Evolutionary conservation across 768 basidiomycete genomes (phyloP), one percentile per base, ranked within the genome.

Genomic region (Suillus bovinus): DNA sequence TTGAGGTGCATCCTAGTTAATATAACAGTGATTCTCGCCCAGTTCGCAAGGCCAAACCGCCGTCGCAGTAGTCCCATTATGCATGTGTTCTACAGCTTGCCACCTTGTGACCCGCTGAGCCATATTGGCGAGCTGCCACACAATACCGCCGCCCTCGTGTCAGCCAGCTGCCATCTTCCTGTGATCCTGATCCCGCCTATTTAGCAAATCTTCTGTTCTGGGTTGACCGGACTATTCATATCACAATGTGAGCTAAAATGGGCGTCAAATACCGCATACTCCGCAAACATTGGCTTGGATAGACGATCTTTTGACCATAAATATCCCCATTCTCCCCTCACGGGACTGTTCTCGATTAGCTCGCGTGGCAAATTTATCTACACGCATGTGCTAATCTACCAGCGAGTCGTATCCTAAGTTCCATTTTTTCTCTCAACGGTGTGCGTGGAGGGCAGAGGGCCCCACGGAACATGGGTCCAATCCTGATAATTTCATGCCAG

Each of bases 381-480:
- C 24, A 20, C 17, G 10, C 16, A 56, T 39, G 22, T 38, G 16
- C 16, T n/a, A n/a, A 24, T 27, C 24, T 20, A 39, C 17, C 36
- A 38, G 36, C 36, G 17, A 56, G 17, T 38, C 54, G 54, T 54
- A 24, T 36, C 53, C 4, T n/a, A 34, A 54, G 33, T 38, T 55
- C 54, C 54, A 22, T 55, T 55, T 49, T 55, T 55, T 55, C 54
- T 4, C 54, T 2, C 36, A 36, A 36, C 7, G 16, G 22, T 55
- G 54, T 38, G 54, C 16, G 24, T 56, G 54, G 54, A 56, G 54
- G 54, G 54, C 54, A 38, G 24, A 56, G 54, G 54, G 54, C 17
- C 54, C 24, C 36, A 38, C 54, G 54, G 54, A 56, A 24, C 54
- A 38, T 56, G 24, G 2, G 17, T 10, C 36, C 17, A 27, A 39